Conservation (phyloP, 1,284 basidiomycete genomes). For the Moesziomyces sp. region DNA sequence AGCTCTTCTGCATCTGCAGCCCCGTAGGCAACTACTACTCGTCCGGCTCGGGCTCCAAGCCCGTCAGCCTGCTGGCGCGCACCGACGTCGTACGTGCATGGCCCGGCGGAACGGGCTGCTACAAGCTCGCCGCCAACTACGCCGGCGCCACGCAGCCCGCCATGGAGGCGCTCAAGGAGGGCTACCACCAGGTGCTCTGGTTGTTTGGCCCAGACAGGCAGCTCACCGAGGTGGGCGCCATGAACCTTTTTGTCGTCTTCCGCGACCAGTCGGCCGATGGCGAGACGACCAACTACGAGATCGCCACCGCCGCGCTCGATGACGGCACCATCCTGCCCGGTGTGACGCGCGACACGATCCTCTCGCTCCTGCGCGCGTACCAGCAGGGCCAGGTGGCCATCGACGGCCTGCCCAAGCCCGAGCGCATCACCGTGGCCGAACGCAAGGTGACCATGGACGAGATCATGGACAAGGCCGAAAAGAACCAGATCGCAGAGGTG, state of each 20-base stretch:
- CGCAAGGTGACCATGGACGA: slow-evolving; percentile 52
- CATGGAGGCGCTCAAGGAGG: slow-evolving; percentile 42
- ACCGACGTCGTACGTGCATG: slow-evolving; percentile 75
- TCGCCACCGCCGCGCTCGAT: slow-evolving; percentile 70
- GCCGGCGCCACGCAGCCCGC: slow-evolving; percentile 48
- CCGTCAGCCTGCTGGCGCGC: slow-evolving; percentile 41
- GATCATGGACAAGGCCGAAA: slow-evolving; percentile 32
- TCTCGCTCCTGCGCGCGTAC: slow-evolving; percentile 77
- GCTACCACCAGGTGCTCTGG: slow-evolving; percentile 53
- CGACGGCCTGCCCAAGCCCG: slow-evolving; percentile 42
- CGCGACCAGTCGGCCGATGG: slow-evolving; percentile 29
- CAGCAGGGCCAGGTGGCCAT: slow-evolving; percentile 71
- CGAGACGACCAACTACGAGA: slow-evolving; percentile 26
- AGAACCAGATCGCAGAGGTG: slow-evolving; percentile 38
- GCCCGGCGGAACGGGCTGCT: slow-evolving; percentile 91
- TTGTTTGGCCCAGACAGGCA: slow-evolving; percentile 45
- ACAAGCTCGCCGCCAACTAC: slow-evolving; percentile 85
- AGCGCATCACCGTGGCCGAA: slow-evolving; percentile 36
- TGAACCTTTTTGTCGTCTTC: slow-evolving; percentile 57
- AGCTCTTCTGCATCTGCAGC: slow-evolving; percentile 56
- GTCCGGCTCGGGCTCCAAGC: slow-evolving; percentile 49
- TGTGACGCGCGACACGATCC: slow-evolving; percentile 86
- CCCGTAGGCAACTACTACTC: slow-evolving; percentile 57
- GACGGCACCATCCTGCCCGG: slow-evolving; percentile 93
- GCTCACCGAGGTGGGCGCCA: slow-evolving; percentile 54